A percentile compares a stretch with the other conserved stretches of the same genome.
These are phyloP conservation scores for Metschnikowia hibisci DNA, from an alignment of 805 yeast species.

Conservation along the genomic window DNA sequence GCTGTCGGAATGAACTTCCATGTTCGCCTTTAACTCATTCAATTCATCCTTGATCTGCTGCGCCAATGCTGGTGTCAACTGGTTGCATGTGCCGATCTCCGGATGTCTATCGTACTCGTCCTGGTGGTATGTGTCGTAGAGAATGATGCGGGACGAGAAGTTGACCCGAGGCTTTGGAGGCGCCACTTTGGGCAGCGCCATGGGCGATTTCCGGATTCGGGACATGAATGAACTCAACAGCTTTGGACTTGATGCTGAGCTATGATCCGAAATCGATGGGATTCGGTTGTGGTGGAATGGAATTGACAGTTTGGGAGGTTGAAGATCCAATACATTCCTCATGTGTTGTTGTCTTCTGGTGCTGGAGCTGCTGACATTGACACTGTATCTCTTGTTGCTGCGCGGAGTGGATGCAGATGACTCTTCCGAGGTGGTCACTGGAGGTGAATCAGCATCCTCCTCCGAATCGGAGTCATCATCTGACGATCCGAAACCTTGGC, in stretches of 20 bases:
- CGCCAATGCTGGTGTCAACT: constrained; percentile 81
- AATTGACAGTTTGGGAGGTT: constrained; percentile 14
- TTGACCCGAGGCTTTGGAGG: constrained; percentile 36
- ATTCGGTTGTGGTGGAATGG: constrained; percentile 30
- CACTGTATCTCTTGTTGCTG: background rate
- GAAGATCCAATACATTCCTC: constrained; percentile 15
- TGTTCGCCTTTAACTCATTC: constrained; percentile 65
- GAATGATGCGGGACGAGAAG: constrained; percentile 76
- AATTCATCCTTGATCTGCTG: constrained; percentile 82
- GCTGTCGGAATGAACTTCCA: constrained; percentile 81
- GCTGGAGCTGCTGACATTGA: constrained; percentile 8
- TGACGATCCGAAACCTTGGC: constrained; percentile 35
- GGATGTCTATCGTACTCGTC: constrained; percentile 91
- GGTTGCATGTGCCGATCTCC: constrained; percentile 88
- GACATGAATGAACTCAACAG: constrained; percentile 31
- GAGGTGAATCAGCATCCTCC: constrained; percentile 5
- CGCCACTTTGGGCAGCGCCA: constrained; percentile 9
- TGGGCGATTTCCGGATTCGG: constrained; percentile 24
- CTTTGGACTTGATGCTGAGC: constrained; percentile 28
- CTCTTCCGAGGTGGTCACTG: background rate
- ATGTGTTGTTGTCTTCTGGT: constrained; percentile 13
- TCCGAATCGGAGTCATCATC: constrained; percentile 19
- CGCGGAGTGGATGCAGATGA: background rate
- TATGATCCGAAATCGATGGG: constrained; percentile 27
- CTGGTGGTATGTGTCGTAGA: constrained; percentile 80